Evolutionary conservation across 2,329 filamentous ascomycete species (phyloP), one percentile per base, ranked within the genome.

Genomic region (Aureobasidium sp.): DNA sequence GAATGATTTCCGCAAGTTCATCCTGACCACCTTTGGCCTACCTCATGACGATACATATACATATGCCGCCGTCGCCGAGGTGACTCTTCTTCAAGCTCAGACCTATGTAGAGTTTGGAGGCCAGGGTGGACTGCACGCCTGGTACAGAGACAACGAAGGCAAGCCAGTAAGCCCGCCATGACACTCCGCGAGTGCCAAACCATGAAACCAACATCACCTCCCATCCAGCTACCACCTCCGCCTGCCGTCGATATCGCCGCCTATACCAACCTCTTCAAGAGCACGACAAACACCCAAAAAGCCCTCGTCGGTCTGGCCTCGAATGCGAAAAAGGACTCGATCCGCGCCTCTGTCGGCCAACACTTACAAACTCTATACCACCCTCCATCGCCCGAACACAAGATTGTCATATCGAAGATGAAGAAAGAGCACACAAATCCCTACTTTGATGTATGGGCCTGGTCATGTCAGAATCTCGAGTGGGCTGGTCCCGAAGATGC

Each of bases 361-460:
- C 80, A 87, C 71, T 78, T 91, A n/a, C 65, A 71, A 39, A 68
- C 74, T 27, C 80, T 79, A 66, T 80, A 83, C 63, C 76, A 79
- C 67, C 69, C 85, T 64, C 79, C 83, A 72, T 68, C 70, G 50
- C 39, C 64, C 12, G 68, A 66, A 17, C 64, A 61, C 22, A 70
- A 68, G 33, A 68, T 78, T 0, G 66, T 66, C 6, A 68, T 74
- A 19, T 67, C 68, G 69, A 75, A 75, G 61, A 74, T 79, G 64
- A 77, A 81, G 66, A 76, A 77, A 48, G 73, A 64, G 31, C 76
- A 78, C 62, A 68, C 74, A 63, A 91, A 91, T 70, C 88, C 87
- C 0, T 89, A 87, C 71, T 78, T 85, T 58, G 81, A 85, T 67
- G 82, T 88, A 68, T 89, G 87, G 81, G 76, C 78, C 29, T 89